phyloP scores from a whole-genome alignment of 108 stramenopile genomes.

The Skeletonema marinoi region DNA sequence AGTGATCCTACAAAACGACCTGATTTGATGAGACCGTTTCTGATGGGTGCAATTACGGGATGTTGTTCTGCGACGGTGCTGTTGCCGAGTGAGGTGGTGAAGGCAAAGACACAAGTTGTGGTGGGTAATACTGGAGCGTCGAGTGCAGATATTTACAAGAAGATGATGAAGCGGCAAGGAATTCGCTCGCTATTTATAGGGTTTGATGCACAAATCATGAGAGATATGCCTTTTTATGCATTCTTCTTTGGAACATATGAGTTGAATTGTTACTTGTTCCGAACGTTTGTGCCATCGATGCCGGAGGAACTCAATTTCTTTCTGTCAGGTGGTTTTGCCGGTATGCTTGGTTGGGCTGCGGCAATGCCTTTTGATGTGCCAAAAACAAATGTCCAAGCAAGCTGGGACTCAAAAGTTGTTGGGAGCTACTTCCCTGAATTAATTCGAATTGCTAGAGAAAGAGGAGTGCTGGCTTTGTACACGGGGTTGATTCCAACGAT shows the following conservation, averaged over 20 bases:
- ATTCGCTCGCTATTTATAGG: slow-evolving; percentile 69
- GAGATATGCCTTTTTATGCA: slow-evolving; percentile 88
- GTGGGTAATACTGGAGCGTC: slow-evolving; percentile 55
- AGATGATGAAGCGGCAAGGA: slow-evolving; percentile 74
- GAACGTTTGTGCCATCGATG: slow-evolving; percentile 79
- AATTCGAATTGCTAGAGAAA: slow-evolving; percentile 63
- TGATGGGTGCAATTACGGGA: slow-evolving; percentile 86
- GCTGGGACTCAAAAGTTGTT: slow-evolving; percentile 81
- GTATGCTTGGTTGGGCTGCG: slow-evolving; percentile 85
- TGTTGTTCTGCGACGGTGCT: slow-evolving; percentile 81
- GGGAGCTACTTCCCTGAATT: slow-evolving; percentile 88
- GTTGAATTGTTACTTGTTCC: slow-evolving; percentile 76
- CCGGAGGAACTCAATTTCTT: slow-evolving; percentile 89
- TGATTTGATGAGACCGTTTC: slow-evolving; percentile 76
- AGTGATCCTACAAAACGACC: slow-evolving; percentile 51
- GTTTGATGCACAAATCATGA: slow-evolving; percentile 85
- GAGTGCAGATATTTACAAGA: slow-evolving; percentile 62
- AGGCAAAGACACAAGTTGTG: slow-evolving; percentile 86
- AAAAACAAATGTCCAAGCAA: slow-evolving; percentile 90
- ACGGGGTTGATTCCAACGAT: slow-evolving; percentile 82
- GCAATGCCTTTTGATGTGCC: slow-evolving; percentile 94
- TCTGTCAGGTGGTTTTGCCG: slow-evolving; percentile 86
- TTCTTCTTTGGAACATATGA: slow-evolving; percentile 88
- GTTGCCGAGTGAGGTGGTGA: slow-evolving; percentile 84
- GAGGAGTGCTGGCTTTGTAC: slow-evolving; percentile 76